Conservation (phyloP, 768 basidiomycete genomes). For the Termitomyces sp. region DNA sequence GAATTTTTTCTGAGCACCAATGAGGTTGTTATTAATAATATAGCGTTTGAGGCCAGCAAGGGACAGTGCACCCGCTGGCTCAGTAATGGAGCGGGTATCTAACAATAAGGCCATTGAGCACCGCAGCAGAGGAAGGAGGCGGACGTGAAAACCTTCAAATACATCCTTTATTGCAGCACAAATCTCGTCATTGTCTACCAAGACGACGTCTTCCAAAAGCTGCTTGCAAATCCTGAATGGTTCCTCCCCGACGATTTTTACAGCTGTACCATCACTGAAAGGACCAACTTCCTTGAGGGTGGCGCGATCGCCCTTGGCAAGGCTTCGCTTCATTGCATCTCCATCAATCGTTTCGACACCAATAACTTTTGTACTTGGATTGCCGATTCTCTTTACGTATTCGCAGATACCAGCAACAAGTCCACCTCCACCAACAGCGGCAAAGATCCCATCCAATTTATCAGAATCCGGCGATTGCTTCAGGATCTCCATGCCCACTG, state of each 20-base stretch:
- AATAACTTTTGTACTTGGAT: conserved; percentile 71
- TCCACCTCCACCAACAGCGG: conserved; percentile 92
- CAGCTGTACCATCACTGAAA: conserved; percentile 97
- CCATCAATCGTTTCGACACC: conserved; percentile 96
- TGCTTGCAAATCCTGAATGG: conserved; percentile 89
- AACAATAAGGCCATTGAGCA: not conserved
- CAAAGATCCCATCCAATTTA: conserved; percentile 79
- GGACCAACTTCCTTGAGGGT: conserved; percentile 88
- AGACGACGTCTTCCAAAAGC: conserved; percentile 75
- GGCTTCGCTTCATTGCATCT: conserved; percentile 86
- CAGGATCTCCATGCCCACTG: conserved; percentile 89
- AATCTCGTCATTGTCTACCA: conserved; percentile 91
- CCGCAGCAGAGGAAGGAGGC: not conserved
- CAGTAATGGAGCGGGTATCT: conserved; percentile 96
- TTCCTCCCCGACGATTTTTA: conserved; percentile 92
- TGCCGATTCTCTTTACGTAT: conserved; percentile 91
- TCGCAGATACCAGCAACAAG: conserved; percentile 85
- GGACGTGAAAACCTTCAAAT: conserved; percentile 71
- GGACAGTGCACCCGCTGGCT: conserved; percentile 92
- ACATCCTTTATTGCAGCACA: conserved; percentile 99
- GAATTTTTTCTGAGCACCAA: conserved; percentile 82
- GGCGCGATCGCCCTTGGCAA: conserved; percentile 77
- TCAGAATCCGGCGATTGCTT: conserved; percentile 81
- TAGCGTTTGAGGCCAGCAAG: conserved; percentile 89
- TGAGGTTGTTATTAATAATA: conserved; percentile 73